These are phyloP conservation scores for Phyllosticta citrichinensis DNA, from an alignment of 2,329 filamentous ascomycete genomes.

Conservation along the genomic window DNA sequence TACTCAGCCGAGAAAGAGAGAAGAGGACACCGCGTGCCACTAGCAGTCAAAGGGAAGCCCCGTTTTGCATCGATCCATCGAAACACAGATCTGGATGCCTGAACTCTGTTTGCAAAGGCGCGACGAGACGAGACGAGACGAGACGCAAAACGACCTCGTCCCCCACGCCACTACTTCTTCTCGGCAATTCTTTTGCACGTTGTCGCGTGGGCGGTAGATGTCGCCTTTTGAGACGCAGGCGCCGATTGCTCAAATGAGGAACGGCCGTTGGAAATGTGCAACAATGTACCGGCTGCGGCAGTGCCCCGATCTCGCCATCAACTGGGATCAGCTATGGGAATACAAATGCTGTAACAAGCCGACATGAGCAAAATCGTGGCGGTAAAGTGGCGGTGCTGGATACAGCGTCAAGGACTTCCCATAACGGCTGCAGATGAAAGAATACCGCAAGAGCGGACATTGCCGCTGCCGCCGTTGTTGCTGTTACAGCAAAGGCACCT, in stretches of 20 bases:
- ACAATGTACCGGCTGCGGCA: background rate
- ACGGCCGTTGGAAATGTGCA: background rate
- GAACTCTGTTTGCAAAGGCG: background rate
- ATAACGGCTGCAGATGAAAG: background rate
- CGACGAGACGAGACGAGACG: slow-evolving; percentile 1
- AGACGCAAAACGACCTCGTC: slow-evolving; percentile 3
- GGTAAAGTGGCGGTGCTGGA: background rate
- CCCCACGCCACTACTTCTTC: no score
- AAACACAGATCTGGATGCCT: background rate
- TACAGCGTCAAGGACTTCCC: background rate
- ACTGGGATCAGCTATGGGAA: background rate
- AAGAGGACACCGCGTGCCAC: background rate
- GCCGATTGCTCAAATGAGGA: background rate
- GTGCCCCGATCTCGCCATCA: background rate
- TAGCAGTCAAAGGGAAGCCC: background rate
- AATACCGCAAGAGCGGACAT: background rate
- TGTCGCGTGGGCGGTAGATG: background rate
- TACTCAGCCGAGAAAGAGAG: background rate
- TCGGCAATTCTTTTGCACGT: background rate
- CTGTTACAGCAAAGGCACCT: background rate
- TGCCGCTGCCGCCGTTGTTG: background rate
- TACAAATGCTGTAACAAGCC: background rate
- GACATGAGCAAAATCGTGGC: background rate
- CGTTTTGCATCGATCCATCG: background rate
- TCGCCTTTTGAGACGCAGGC: background rate